Evolutionary conservation across 306 rosid species (phyloP).

Genomic region (Gleditsia sinensis): DNA sequence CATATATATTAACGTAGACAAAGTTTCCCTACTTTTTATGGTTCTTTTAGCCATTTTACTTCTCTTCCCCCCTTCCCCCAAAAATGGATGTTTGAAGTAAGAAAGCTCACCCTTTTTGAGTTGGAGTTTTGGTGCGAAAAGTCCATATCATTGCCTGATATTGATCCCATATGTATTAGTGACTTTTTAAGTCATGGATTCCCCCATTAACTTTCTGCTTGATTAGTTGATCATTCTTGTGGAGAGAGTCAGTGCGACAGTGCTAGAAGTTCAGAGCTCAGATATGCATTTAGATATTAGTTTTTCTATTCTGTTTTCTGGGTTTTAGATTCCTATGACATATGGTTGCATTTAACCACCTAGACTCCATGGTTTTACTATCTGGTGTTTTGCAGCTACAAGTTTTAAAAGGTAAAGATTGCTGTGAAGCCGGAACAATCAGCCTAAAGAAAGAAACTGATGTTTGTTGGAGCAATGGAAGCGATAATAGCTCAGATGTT

Average conservation of each 20-base stretch:
- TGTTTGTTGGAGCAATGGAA: constrained; percentile 81
- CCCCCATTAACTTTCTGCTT: constrained; percentile 36
- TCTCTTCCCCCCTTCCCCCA: too few relatives aligned
- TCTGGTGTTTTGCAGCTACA: constrained; percentile 53
- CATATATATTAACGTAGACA: background rate
- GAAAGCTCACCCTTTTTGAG: too few relatives aligned
- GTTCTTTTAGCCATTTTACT: too few relatives aligned
- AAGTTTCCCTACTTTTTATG: background rate
- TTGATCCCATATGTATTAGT: constrained; percentile 42
- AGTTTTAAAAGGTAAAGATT: constrained; percentile 52
- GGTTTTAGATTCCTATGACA: constrained; percentile 32
- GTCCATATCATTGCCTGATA: constrained; percentile 34
- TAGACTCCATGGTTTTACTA: too few relatives aligned
- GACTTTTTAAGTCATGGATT: constrained; percentile 33
- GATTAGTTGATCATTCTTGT: constrained; percentile 44
- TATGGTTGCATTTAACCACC: constrained; percentile 35
- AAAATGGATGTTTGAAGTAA: background rate
- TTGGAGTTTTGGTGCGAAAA: constrained; percentile 17
- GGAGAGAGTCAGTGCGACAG: constrained; percentile 40
- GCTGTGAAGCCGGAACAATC: constrained; percentile 40
- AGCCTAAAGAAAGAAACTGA: constrained; percentile 62
- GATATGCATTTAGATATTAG: constrained; percentile 38
- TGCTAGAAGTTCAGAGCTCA: constrained; percentile 32
- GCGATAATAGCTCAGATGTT: constrained; percentile 75
- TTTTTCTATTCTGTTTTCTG: constrained; percentile 9